Conservation (phyloP, 1,284 basidiomycete genomes). For the Tilletia setariae region DNA sequence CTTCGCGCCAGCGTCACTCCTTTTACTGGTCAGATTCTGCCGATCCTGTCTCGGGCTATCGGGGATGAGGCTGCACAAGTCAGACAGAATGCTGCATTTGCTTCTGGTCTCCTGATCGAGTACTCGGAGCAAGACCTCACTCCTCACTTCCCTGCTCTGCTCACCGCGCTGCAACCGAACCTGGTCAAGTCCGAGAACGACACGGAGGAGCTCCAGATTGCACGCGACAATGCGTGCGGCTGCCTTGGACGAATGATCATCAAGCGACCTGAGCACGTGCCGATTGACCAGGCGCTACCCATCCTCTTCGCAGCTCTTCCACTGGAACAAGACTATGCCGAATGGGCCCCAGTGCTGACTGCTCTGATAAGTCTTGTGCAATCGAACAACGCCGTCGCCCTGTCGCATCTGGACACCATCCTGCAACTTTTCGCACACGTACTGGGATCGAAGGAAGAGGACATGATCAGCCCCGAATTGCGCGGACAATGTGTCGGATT, state of each 20-base stretch:
- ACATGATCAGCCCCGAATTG: slow-evolving; percentile 57
- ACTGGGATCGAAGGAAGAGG: slow-evolving; percentile 58
- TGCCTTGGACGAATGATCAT: slow-evolving; percentile 84
- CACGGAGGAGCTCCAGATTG: slow-evolving; percentile 69
- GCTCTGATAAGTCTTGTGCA: slow-evolving; percentile 85
- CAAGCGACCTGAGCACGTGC: slow-evolving; percentile 76
- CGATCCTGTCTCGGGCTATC: slow-evolving; percentile 62
- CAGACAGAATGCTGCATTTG: slow-evolving; percentile 93
- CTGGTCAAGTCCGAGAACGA: slow-evolving; percentile 66
- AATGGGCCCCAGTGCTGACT: slow-evolving; percentile 70
- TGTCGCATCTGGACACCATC: slow-evolving; percentile 75
- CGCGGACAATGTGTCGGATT: slow-evolving; percentile 59
- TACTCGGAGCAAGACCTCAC: slow-evolving; percentile 80
- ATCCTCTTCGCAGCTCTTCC: slow-evolving; percentile 79
- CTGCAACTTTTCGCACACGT: slow-evolving; percentile 79
- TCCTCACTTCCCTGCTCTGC: slow-evolving; percentile 74
- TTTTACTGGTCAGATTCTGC: slow-evolving; percentile 65
- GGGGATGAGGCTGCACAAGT: slow-evolving; percentile 85
- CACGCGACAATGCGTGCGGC: slow-evolving; percentile 92
- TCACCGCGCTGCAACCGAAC: slow-evolving; percentile 75
- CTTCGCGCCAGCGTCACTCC: slow-evolving; percentile 83
- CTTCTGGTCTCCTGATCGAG: slow-evolving; percentile 85
- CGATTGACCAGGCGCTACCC: slow-evolving; percentile 81
- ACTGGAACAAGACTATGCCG: slow-evolving; percentile 76
- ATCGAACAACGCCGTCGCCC: slow-evolving; percentile 65